Percentiles rank a stretch among this genome's conserved stretches.
Evolutionary conservation across 331 rosid genomes (phyloP).

Genomic region (Rosa hybrid): DNA sequence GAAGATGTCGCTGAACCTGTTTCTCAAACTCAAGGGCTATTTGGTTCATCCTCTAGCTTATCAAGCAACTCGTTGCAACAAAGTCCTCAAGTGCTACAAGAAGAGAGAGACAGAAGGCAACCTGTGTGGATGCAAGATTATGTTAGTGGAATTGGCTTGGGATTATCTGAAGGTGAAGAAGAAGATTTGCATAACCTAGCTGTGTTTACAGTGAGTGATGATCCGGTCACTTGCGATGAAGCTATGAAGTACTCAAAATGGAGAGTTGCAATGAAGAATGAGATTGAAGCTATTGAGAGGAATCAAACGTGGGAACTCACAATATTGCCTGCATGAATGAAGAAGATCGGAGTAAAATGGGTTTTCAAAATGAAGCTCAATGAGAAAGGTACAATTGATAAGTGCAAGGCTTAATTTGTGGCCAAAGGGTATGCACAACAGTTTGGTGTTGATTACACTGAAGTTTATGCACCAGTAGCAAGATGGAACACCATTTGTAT

Average conservation of each 20-base stretch:
- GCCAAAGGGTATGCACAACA: background rate
- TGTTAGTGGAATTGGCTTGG: no score
- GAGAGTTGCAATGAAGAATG: background rate
- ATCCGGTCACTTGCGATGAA: background rate
- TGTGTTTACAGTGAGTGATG: background rate
- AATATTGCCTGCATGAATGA: background rate
- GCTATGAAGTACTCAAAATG: background rate
- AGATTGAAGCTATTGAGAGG: background rate
- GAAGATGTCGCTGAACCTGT: no score
- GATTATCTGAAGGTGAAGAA: no score
- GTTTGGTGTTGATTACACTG: background rate
- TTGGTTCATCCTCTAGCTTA: no score
- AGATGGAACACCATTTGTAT: background rate
- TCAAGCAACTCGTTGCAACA: no score
- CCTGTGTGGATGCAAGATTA: no score
- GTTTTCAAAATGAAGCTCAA: background rate
- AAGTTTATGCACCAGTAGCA: background rate
- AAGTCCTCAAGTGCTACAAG: no score
- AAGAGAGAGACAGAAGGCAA: no score
- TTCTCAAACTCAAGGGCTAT: no score
- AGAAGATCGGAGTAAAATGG: background rate
- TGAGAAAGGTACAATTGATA: background rate
- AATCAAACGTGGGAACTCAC: background rate
- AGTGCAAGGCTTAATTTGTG: background rate
- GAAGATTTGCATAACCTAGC: background rate